These are phyloP conservation scores for Stephania japonica DNA, from an alignment of 164 flowering plant genomes.

Conservation along the genomic window DNA sequence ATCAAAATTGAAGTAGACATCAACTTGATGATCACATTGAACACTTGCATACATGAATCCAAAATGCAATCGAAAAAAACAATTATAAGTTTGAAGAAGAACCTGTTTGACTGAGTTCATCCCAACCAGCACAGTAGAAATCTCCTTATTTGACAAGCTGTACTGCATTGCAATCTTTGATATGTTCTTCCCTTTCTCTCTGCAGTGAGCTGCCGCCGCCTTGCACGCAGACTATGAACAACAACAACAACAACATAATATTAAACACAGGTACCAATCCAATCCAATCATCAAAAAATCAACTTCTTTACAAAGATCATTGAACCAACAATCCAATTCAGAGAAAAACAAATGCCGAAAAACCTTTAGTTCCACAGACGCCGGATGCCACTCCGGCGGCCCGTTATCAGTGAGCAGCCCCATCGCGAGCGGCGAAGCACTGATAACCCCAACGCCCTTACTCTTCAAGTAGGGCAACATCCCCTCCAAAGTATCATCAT, in stretches of 20 bases:
- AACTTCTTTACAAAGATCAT: background rate
- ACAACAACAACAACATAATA: slow-evolving; percentile 1
- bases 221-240: slow-evolving; percentile 70
- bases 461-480: slow-evolving; percentile 84
- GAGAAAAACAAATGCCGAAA: no score
- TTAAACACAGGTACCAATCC: background rate
- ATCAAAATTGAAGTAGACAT: no score
- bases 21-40: no score
- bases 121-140: slow-evolving; percentile 82
- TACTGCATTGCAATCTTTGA: slow-evolving; percentile 87
- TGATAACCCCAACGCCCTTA: slow-evolving; percentile 83
- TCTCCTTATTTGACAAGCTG: slow-evolving; percentile 75
- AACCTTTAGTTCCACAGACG: slow-evolving; percentile 84
- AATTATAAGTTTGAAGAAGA: background rate
- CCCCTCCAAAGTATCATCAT: slow-evolving; percentile 76
- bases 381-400: slow-evolving; percentile 98
- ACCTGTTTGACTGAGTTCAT: slow-evolving; percentile 87
- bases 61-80: background rate
- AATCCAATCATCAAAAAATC: background rate
- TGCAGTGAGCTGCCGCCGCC: slow-evolving; percentile 74
- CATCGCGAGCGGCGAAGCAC: slow-evolving; percentile 94
- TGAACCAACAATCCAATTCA: background rate
- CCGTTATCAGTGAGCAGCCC: slow-evolving; percentile 93
- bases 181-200: slow-evolving; percentile 70
- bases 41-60: no score